phyloP scores from a whole-genome alignment of 208 protist genomes.

The Acanthamoeba sp. region DNA sequence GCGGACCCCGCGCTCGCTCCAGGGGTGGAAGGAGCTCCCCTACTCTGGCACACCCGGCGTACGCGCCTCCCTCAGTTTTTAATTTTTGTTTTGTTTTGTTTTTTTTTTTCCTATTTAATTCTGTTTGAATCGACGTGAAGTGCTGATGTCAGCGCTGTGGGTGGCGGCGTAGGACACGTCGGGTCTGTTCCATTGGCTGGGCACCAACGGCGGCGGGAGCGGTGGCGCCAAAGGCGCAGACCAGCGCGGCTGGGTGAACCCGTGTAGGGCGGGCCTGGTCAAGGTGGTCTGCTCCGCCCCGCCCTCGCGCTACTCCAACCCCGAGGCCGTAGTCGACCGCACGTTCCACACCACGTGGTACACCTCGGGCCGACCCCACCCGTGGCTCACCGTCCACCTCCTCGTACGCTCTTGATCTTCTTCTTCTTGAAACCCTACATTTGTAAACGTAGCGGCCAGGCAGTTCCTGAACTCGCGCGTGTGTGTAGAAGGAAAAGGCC shows the following conservation, averaged over 20 bases:
- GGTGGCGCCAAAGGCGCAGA: background rate
- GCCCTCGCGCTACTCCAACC: slow-evolving; percentile 46
- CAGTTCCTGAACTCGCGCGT: background rate
- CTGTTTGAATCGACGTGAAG: too few species aligned
- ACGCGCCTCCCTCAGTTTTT: background rate
- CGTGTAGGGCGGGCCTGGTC: slow-evolving; percentile 21
- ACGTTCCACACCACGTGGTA: slow-evolving; percentile 71
- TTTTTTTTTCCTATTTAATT: too few species aligned
- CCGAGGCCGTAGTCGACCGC: slow-evolving; percentile 33
- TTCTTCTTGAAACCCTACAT: background rate
- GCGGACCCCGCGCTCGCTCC: slow-evolving; percentile 10
- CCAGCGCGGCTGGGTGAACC: slow-evolving; percentile 38
- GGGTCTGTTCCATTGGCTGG: slow-evolving; percentile 34
- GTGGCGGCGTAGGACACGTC: background rate
- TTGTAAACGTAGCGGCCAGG: too few species aligned
- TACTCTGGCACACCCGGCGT: slow-evolving; percentile 45
- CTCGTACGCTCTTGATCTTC: background rate
- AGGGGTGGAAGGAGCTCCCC: slow-evolving; percentile 52
- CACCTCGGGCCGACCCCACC: slow-evolving; percentile 31
- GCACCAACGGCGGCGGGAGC: background rate
- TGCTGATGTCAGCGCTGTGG: too few species aligned
- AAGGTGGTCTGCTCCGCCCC: slow-evolving; percentile 30
- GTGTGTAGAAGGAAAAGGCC: background rate
- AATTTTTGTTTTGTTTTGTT: too few species aligned
- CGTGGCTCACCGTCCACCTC: slow-evolving; percentile 18